Conservation (phyloP, 768 basidiomycete genomes). For the Xerocomellus dryophilus region DNA sequence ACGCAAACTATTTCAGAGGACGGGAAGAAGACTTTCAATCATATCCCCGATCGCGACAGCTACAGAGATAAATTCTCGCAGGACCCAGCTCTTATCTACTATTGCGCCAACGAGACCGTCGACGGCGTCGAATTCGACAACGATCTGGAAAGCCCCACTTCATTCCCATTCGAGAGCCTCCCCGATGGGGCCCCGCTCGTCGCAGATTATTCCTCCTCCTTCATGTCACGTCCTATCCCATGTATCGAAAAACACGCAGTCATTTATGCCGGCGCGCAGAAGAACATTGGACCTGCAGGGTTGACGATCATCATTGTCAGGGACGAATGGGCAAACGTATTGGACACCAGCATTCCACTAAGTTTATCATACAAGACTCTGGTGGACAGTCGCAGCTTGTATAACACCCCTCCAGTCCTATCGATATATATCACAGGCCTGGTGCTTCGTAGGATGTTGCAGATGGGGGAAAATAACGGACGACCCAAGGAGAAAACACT, state of each 20-base stretch:
- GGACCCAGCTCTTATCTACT: slow-evolving; percentile 90
- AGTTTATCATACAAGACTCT: slow-evolving; percentile 81
- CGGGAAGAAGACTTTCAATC: slow-evolving; percentile 66
- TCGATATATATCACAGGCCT: slow-evolving; percentile 87
- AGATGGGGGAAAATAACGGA: slow-evolving; percentile 23
- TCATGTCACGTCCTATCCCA: slow-evolving; percentile 93
- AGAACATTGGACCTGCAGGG: slow-evolving; percentile 95
- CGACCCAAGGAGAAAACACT: slow-evolving; percentile 54
- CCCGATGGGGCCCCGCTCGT: slow-evolving; percentile 71
- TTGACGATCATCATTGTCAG: slow-evolving; percentile 90
- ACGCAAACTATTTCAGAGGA: slow-evolving; percentile 58
- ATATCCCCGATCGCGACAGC: slow-evolving; percentile 67
- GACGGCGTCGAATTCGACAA: slow-evolving; percentile 87
- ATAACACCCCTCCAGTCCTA: slow-evolving; percentile 93
- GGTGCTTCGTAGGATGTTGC: slow-evolving; percentile 69
- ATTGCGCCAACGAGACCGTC: slow-evolving; percentile 99
- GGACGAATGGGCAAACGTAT: slow-evolving; percentile 70
- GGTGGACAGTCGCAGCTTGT: slow-evolving; percentile 70
- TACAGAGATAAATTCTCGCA: slow-evolving; percentile 65
- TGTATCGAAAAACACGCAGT: slow-evolving; percentile 86
- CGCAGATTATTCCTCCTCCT: slow-evolving; percentile 93
- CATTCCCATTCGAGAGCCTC: slow-evolving; percentile 83
- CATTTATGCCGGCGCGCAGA: slow-evolving; percentile 96
- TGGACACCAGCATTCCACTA: slow-evolving; percentile 79
- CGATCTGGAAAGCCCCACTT: slow-evolving; percentile 48